Evolutionary conservation across 345 rosid species (phyloP).

Genomic region (Leavenworthia alabamica): DNA sequence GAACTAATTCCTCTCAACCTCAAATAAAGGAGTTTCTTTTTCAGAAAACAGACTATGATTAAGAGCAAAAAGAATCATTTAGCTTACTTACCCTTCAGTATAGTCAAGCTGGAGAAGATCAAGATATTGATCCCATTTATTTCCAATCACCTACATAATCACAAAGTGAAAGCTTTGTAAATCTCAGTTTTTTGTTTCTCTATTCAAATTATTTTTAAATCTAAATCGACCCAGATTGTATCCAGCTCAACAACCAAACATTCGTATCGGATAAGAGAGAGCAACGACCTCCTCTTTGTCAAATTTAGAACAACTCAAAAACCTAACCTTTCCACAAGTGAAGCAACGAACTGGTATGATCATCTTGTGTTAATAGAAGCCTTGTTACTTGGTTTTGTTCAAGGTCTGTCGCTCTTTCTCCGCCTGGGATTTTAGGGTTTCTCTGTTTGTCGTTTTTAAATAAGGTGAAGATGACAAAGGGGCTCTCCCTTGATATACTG

Average conservation of each 20-base stretch:
- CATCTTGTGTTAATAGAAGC: slow-evolving; percentile 18
- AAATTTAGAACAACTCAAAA: background rate
- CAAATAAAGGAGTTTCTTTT: too few relatives aligned
- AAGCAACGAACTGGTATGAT: slow-evolving; percentile 38
- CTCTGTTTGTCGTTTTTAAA: background rate
- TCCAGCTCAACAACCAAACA: background rate
- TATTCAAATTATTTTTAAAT: background rate
- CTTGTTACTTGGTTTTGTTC: background rate
- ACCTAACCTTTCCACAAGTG: slow-evolving; percentile 32
- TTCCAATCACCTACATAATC: slow-evolving; percentile 31
- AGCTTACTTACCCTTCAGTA: slow-evolving; percentile 31
- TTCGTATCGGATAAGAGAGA: background rate
- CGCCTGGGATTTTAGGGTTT: slow-evolving; percentile 13
- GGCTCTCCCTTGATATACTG: too few relatives aligned
- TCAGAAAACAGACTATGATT: too few relatives aligned
- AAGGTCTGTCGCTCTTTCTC: slow-evolving; percentile 11
- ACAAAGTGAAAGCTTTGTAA: slow-evolving; percentile 4
- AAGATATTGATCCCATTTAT: slow-evolving; percentile 35
- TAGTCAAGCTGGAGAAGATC: slow-evolving; percentile 36
- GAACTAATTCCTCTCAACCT: too few relatives aligned
- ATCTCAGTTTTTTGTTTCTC: slow-evolving; percentile 9
- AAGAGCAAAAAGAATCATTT: background rate
- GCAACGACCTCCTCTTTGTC: background rate
- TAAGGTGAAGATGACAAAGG: background rate
- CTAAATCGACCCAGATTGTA: background rate